These are phyloP conservation scores for Bipolaris sorokiniana DNA, from an alignment of 2,329 filamentous ascomycete species.

Conservation along the genomic window DNA sequence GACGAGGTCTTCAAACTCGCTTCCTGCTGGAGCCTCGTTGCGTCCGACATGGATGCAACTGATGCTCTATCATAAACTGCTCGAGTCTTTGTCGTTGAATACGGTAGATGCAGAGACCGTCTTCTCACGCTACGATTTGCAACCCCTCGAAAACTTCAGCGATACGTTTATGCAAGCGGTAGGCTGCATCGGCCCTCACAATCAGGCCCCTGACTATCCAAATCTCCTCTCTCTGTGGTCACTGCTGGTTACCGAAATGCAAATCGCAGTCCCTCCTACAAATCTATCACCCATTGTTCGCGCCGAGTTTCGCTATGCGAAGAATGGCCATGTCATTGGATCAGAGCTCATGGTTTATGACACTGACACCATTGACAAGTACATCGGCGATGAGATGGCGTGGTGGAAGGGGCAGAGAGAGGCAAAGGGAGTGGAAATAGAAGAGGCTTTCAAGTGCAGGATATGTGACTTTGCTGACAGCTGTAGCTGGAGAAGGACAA, in stretches of 20 bases:
- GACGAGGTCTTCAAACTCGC: conserved; percentile 69
- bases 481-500: conserved; percentile 77
- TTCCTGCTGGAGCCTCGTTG: conserved; percentile 70
- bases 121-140: conserved; percentile 73
- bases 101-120: conserved; percentile 72
- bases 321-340: conserved; percentile 61
- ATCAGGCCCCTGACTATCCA: conserved; percentile 63
- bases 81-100: conserved; percentile 76
- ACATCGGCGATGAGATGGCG: conserved; percentile 72
- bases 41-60: conserved; percentile 84
- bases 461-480: conserved; percentile 80
- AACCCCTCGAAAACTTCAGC: conserved; percentile 71
- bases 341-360: conserved; percentile 71
- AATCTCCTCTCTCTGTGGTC: conserved; percentile 66
- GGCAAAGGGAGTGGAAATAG: conserved; percentile 76
- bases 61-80: conserved; percentile 84
- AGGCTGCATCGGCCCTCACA: conserved; percentile 59
- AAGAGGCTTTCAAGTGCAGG: conserved; percentile 88
- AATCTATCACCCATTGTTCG: conserved; percentile 58
- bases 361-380: conserved; percentile 64
- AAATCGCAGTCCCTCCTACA: conserved; percentile 58
- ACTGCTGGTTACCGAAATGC: conserved; percentile 67
- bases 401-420: conserved; percentile 85
- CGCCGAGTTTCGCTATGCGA: conserved; percentile 60
- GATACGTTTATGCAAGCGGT: conserved; percentile 80